Percentiles rank a stretch among this genome's conserved stretches.
These are phyloP conservation scores for Earliella scabrosa DNA, from an alignment of 1,284 basidiomycete genomes.

Conservation along the genomic window DNA sequence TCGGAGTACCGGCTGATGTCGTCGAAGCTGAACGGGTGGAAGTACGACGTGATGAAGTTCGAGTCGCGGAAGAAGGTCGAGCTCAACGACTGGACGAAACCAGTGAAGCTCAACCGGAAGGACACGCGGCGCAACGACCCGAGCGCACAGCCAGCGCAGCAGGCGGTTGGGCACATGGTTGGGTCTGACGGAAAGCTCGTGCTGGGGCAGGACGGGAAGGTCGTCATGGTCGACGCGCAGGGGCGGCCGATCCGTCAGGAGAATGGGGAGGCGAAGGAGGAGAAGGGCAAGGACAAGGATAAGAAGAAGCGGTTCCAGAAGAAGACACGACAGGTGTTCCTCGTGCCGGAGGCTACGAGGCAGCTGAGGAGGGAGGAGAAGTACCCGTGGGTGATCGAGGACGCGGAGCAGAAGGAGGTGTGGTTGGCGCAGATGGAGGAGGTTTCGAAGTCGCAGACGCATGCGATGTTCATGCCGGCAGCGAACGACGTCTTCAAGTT, in stretches of 20 bases:
- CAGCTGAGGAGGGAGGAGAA: slow-evolving; percentile 79
- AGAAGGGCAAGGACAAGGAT: slow-evolving; percentile 43
- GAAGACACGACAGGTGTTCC: slow-evolving; percentile 85
- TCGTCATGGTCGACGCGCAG: slow-evolving; percentile 82
- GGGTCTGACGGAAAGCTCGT: slow-evolving; percentile 81
- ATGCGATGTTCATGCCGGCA: slow-evolving; percentile 66
- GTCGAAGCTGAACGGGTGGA: slow-evolving; percentile 79
- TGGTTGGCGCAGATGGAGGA: slow-evolving; percentile 88
- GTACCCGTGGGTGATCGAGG: slow-evolving; percentile 91
- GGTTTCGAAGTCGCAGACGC: slow-evolving; percentile 54
- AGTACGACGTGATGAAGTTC: slow-evolving; percentile 86
- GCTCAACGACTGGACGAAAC: slow-evolving; percentile 63
- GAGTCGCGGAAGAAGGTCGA: slow-evolving; percentile 73
- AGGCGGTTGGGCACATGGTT: slow-evolving; percentile 69
- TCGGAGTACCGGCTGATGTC: slow-evolving; percentile 78
- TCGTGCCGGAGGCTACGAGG: slow-evolving; percentile 43
- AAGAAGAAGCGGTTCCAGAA: slow-evolving; percentile 80
- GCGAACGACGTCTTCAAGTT: slow-evolving; percentile 81
- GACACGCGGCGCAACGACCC: slow-evolving; percentile 66
- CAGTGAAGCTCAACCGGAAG: slow-evolving; percentile 87
- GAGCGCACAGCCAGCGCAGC: slow-evolving; percentile 40
- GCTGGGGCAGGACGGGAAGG: slow-evolving; percentile 69
- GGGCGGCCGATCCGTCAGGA: slow-evolving; percentile 62
- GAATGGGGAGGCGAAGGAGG: slow-evolving; percentile 11
- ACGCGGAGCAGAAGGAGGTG: slow-evolving; percentile 63